phyloP scores from a whole-genome alignment of 2,329 filamentous ascomycete genomes.

The Penicillium hordei region DNA sequence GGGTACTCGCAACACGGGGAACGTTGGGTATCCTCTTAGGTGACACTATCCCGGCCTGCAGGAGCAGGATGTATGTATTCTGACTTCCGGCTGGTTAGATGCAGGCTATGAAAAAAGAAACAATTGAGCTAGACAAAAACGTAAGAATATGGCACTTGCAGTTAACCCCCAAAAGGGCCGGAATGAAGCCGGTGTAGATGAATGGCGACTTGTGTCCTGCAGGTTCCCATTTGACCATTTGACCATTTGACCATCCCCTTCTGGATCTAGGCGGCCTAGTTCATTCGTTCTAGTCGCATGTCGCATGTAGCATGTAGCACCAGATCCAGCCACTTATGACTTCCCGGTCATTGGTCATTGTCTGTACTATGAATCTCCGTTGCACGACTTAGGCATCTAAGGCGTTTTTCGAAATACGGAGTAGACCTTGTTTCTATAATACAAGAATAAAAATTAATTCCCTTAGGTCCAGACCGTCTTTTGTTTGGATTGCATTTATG shows the following conservation, averaged over 20 bases:
- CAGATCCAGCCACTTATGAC: slow-evolving; percentile 28
- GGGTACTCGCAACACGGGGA: slow-evolving; percentile 9
- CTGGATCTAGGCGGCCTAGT: background rate
- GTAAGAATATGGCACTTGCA: background rate
- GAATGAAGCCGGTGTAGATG: slow-evolving; percentile 4
- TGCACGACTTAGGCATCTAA: slow-evolving; percentile 28
- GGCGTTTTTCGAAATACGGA: slow-evolving; percentile 22
- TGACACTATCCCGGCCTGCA: slow-evolving; percentile 22
- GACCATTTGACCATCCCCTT: slow-evolving; percentile 3
- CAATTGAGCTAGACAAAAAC: slow-evolving; percentile 9
- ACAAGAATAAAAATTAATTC: background rate
- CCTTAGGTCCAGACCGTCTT: slow-evolving; percentile 9
- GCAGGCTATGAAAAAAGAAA: slow-evolving; percentile 12
- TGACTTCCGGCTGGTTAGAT: slow-evolving; percentile 19
- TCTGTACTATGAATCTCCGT: slow-evolving; percentile 31
- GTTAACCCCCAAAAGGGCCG: slow-evolving; percentile 18
- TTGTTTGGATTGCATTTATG: slow-evolving; percentile 22
- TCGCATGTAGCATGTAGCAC: slow-evolving; percentile 9
- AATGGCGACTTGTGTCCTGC: slow-evolving; percentile 21
- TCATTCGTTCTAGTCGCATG: slow-evolving; percentile 6
- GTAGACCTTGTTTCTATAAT: slow-evolving; percentile 7
- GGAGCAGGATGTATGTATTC: slow-evolving; percentile 14
- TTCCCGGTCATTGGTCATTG: slow-evolving; percentile 30
- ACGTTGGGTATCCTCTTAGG: slow-evolving; percentile 16
- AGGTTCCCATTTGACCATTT: slow-evolving; percentile 22